Evolutionary conservation across 176 grass and related monocot species (phyloP), one percentile per base, ranked within the genome.

Genomic region (Neostapfia colusana): DNA sequence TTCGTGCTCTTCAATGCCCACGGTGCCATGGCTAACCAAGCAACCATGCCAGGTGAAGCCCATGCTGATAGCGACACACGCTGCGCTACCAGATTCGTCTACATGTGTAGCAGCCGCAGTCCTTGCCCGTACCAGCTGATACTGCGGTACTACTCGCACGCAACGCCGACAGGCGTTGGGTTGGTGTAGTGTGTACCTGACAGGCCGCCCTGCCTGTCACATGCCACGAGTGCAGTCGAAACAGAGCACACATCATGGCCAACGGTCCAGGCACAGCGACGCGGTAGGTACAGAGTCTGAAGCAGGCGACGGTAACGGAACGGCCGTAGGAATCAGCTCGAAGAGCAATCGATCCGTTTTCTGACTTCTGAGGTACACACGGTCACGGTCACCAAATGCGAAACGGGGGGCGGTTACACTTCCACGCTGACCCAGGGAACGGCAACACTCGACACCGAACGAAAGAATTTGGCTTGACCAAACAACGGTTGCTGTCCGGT

Each of bases 341-440:
- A 27, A 27, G 25, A 61, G 21, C 46, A 65, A 40, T 51, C 60
- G 5, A 64, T 10, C 31, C 31, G 31, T 62, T 62, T 60, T 12
- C 59, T 7, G 27, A 62, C 34, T 60, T 12, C 59, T 7, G 27
- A 62, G 25, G 24, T 15, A 60, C 57, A 28, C 57, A 60, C 25
- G 7, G 25, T 57, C 20, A 28, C 27, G 68, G 65, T 84, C 73
- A 31, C n/a, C 75, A n/a, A 31, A 5, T 82, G 34, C 66, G 66
- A 87, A 87, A 59, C 71, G 14, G 13, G 18, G 18, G 20, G 20
- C 48, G 38, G 23, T 46, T 66, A 41, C 17, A 58, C 0, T 46
- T 66, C 51, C 17, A 58, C 0, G 66, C 72, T 73, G 67, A 87
- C 28, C 2, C 9, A 10, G 16, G 27, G 40, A 50, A 50, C 16